These are phyloP conservation scores for Glycyrrhiza uralensis DNA, from an alignment of 306 rosid species.

Conservation along the genomic window DNA sequence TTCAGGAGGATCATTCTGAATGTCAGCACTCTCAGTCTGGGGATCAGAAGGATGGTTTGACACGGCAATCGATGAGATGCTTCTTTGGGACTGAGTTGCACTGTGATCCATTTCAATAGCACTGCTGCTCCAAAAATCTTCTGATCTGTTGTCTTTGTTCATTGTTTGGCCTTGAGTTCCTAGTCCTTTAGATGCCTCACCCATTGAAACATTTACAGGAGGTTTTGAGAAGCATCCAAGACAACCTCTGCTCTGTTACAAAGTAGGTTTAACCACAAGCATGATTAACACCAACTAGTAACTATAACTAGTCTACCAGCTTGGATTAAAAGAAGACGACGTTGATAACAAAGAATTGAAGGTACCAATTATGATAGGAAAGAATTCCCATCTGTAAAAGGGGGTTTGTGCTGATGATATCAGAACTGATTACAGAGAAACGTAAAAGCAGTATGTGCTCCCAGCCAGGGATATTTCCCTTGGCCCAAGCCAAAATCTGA, in stretches of 20 bases:
- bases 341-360: neutral
- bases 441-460: neutral
- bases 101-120: constrained; percentile 55
- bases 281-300: constrained; percentile 44
- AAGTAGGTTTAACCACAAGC: constrained; percentile 53
- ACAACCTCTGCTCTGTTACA: constrained; percentile 95
- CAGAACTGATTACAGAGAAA: neutral
- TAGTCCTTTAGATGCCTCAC: constrained; percentile 46
- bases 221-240: constrained; percentile 60
- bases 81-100: constrained; percentile 53
- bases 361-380: neutral
- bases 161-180: constrained; percentile 39
- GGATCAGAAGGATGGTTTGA: constrained; percentile 42
- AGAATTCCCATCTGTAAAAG: neutral
- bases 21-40: constrained; percentile 41
- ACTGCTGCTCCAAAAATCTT: constrained; percentile 74
- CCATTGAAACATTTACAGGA: constrained; percentile 28
- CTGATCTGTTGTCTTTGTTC: constrained; percentile 49
- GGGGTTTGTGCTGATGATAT: neutral
- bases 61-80: constrained; percentile 38
- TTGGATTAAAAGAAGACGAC: neutral
- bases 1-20: constrained; percentile 52
- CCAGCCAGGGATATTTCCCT: neutral
- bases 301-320: constrained; percentile 6
- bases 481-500: neutral